A percentile compares a stretch with the other conserved stretches of the same genome.
These are phyloP conservation scores for Dioszegia aurantiaca DNA, from an alignment of 768 basidiomycete species.

Conservation along the genomic window DNA sequence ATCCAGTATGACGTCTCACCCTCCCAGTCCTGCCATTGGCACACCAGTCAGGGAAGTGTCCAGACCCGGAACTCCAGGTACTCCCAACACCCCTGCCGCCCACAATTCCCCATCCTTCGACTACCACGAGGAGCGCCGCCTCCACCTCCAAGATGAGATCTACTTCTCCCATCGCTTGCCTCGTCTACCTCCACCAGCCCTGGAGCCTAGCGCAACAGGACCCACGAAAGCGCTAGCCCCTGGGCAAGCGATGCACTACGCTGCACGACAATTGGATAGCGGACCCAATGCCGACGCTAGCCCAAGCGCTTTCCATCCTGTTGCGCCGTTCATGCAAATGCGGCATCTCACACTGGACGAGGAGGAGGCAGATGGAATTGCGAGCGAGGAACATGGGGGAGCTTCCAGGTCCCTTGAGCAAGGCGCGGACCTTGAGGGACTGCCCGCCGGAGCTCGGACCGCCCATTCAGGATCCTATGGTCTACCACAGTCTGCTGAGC, in stretches of 20 bases:
- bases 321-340: not conserved
- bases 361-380: not conserved
- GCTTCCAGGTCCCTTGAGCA: not conserved
- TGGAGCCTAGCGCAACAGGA: constrained; percentile 11
- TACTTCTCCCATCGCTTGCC: constrained; percentile 49
- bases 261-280: not conserved
- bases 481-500: not conserved
- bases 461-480: not conserved
- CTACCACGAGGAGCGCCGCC: constrained; percentile 50
- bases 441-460: not conserved
- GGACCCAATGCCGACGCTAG: constrained; percentile 1
- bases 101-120: constrained; percentile 48
- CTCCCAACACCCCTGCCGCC: constrained; percentile 6
- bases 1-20: not conserved
- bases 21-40: not conserved
- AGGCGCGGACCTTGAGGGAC: not conserved
- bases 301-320: constrained; percentile 11
- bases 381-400: not conserved
- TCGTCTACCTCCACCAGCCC: constrained; percentile 38
- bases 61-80: not conserved
- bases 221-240: not conserved
- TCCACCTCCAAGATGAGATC: constrained; percentile 48
- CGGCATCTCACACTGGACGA: not conserved
- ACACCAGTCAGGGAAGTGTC: not conserved
- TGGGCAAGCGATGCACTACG: not conserved